These are phyloP conservation scores for Mortierella sp. DNA, from an alignment of 371 early-diverging fungal genomes.

Conservation along the genomic window DNA sequence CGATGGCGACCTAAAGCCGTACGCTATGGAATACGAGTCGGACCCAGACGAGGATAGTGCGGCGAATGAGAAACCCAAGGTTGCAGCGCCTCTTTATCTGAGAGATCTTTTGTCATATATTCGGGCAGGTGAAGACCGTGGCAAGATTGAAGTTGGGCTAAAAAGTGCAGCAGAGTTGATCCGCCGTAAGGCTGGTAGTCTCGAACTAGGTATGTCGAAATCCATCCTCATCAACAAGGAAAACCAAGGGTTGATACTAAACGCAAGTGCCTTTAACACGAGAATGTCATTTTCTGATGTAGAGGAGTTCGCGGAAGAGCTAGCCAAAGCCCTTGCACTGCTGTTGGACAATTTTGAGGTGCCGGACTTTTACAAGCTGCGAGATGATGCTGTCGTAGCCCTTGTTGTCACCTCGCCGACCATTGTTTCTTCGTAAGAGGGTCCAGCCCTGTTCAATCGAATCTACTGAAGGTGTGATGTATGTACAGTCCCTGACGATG, in stretches of 20 bases:
- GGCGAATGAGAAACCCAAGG: conserved; percentile 21
- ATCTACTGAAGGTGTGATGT: no score
- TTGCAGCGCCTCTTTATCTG: conserved; percentile 29
- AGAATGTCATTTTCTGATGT: neutral
- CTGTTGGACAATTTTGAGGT: conserved; percentile 35
- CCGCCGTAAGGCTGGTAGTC: conserved; percentile 35
- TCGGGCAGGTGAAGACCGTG: conserved; percentile 40
- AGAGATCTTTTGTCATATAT: conserved; percentile 29
- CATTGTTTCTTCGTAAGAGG: conserved; percentile 22
- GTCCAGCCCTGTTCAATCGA: no score
- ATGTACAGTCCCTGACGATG: no score
- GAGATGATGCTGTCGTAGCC: conserved; percentile 32
- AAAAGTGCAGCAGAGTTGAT: conserved; percentile 32
- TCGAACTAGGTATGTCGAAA: conserved; percentile 31
- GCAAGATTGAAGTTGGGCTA: conserved; percentile 41
- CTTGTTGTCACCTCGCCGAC: conserved; percentile 29
- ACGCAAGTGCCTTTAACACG: no score
- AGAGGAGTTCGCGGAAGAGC: conserved; percentile 33
- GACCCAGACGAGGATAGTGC: conserved; percentile 39
- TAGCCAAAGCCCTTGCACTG: conserved; percentile 13
- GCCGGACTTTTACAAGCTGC: conserved; percentile 15
- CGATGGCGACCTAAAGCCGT: conserved; percentile 38
- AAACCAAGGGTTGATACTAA: neutral
- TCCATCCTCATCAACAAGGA: neutral
- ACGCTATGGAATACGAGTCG: conserved; percentile 45